A percentile compares a stretch with the other conserved stretches of the same genome.
Conservation (phyloP, 1,284 basidiomycete species). For the Cryptococcus maquisensis region DNA sequence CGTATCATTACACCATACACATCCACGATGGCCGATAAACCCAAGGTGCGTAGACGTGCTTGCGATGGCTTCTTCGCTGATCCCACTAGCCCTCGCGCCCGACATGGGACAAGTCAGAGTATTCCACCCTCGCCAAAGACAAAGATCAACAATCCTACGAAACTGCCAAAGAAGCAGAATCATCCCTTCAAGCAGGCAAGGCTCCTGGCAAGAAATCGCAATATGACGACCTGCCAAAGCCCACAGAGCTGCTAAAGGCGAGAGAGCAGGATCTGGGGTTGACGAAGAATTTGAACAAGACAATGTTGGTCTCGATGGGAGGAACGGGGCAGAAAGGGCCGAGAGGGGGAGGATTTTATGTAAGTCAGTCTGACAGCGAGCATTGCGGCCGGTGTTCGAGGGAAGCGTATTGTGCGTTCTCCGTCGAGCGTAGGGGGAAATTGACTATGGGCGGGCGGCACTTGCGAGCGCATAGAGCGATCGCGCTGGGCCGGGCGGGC, state of each 20-base stretch:
- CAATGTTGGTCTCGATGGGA: conserved; percentile 70
- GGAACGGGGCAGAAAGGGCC: conserved; percentile 66
- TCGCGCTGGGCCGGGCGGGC: not conserved
- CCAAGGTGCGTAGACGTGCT: not conserved
- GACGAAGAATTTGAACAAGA: conserved; percentile 87
- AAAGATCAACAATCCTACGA: conserved; percentile 41
- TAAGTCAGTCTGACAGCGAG: conserved; percentile 24
- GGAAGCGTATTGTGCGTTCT: not conserved
- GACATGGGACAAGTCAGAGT: conserved; percentile 48
- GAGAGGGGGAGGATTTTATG: conserved; percentile 82
- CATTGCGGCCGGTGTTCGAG: not conserved
- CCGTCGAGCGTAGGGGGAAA: too few species aligned
- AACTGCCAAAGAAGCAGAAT: conserved; percentile 42
- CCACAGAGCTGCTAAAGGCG: conserved; percentile 81
- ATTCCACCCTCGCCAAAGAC: conserved; percentile 46
- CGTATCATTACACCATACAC: too few species aligned
- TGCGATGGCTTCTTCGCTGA: not conserved
- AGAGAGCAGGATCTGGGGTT: conserved; percentile 76
- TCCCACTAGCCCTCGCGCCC: conserved; percentile 15
- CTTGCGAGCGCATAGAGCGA: too few species aligned
- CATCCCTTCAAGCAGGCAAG: conserved; percentile 66
- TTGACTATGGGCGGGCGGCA: too few species aligned
- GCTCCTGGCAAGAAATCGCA: conserved; percentile 7
- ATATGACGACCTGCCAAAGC: conserved; percentile 64
- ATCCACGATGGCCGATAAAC: not conserved